Evolutionary conservation across 164 flowering plant species (phyloP).

Genomic region (Platanus orientalis): DNA sequence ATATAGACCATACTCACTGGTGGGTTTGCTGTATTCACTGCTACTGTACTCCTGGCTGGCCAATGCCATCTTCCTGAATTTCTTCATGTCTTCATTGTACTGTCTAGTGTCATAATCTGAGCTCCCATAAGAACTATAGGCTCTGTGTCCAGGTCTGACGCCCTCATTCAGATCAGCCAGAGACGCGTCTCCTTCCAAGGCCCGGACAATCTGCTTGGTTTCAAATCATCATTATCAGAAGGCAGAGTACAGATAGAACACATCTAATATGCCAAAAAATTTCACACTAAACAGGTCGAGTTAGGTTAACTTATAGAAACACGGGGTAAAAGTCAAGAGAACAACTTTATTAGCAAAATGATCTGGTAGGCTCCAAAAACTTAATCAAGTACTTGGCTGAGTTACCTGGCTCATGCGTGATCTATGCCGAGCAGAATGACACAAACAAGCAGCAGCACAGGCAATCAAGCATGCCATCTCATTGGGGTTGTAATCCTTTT

Average conservation of each 20-base stretch:
- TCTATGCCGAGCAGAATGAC: conserved; percentile 80
- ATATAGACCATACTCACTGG: conserved; percentile 65
- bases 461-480: conserved; percentile 87
- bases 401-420: conserved; percentile 92
- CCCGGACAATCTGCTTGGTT: conserved; percentile 68
- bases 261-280: neutral
- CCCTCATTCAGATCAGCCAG: conserved; percentile 70
- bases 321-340: neutral
- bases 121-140: conserved; percentile 68
- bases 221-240: neutral
- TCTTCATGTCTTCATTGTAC: conserved; percentile 79
- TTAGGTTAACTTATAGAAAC: neutral
- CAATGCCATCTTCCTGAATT: conserved; percentile 73
- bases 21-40: conserved; percentile 62
- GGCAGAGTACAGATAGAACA: neutral
- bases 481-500: conserved; percentile 38
- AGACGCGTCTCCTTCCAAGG: conserved; percentile 79
- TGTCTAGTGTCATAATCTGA: conserved; percentile 70
- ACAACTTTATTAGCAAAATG: neutral
- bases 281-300: neutral
- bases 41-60: conserved; percentile 57
- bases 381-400: neutral
- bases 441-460: conserved; percentile 88
- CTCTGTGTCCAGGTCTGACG: conserved; percentile 71
- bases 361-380: neutral